Percentiles rank a stretch among this genome's conserved stretches.
These are phyloP conservation scores for Quercus lobata DNA, from an alignment of 331 rosid species.

Conservation along the genomic window DNA sequence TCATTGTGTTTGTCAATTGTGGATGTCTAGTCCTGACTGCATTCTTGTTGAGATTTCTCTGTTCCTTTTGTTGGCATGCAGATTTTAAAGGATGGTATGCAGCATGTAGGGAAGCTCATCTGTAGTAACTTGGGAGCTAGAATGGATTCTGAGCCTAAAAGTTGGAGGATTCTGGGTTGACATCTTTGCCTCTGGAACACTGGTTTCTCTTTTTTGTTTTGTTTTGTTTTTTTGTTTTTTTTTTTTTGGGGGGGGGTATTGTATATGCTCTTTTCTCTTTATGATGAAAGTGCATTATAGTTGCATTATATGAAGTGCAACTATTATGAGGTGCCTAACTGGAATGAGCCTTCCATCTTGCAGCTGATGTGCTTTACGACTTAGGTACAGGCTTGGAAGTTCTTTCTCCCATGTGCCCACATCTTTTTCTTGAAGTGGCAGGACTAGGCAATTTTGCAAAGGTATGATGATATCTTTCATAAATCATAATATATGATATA, in stretches of 20 bases:
- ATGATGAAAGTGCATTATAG: not conserved
- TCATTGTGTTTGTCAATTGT: conserved; percentile 14
- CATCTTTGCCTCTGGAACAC: conserved; percentile 15
- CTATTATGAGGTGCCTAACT: conserved; percentile 23
- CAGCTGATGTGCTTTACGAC: conserved; percentile 89
- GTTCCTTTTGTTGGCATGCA: conserved; percentile 20
- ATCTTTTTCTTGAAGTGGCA: conserved; percentile 88
- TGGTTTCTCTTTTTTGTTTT: not conserved
- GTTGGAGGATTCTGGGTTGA: conserved; percentile 87
- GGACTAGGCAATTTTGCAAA: conserved; percentile 90
- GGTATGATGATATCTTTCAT: conserved; percentile 27
- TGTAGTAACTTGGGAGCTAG: conserved; percentile 93
- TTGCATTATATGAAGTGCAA: not conserved
- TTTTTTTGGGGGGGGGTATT: no score
- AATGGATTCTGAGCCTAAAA: conserved; percentile 96
- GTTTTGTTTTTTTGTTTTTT: not conserved
- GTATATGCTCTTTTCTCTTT: not conserved
- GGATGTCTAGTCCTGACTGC: conserved; percentile 1
- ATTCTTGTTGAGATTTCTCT: not conserved
- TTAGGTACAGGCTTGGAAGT: conserved; percentile 90
- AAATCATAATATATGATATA: not conserved
- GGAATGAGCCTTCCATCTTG: conserved; percentile 24
- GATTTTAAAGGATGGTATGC: conserved; percentile 94
- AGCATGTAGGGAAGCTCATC: conserved; percentile 89
- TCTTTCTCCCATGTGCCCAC: conserved; percentile 90